Conservation (phyloP, 1,284 basidiomycete genomes). For the Porphyrellus sp. region DNA sequence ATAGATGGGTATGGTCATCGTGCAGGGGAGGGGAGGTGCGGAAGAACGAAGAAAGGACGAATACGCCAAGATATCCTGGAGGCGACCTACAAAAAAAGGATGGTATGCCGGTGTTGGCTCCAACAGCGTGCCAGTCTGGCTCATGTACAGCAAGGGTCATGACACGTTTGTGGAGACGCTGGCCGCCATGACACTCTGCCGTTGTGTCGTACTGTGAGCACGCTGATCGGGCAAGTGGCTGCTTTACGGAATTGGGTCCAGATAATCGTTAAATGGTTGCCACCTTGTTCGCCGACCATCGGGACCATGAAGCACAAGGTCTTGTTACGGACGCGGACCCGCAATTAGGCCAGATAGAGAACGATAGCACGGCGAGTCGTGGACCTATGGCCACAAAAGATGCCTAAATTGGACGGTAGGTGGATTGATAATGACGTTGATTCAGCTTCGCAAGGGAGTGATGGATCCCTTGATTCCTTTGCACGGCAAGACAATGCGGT, state of each 20-base stretch:
- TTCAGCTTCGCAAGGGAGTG: conserved; percentile 19
- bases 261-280: conserved; percentile 8
- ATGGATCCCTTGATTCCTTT: conserved; percentile 10
- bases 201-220: conserved; percentile 13
- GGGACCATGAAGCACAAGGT: background rate
- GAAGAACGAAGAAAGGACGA: background rate
- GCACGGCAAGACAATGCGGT: conserved; percentile 26
- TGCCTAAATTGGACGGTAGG: conserved; percentile 4
- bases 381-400: background rate
- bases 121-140: conserved; percentile 6
- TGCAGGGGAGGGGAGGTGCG: no score
- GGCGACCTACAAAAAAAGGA: conserved; percentile 4
- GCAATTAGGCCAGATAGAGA: background rate
- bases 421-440: conserved; percentile 21
- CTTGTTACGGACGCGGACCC: background rate
- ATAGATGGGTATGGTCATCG: conserved; percentile 27
- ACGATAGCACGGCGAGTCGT: background rate
- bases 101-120: background rate
- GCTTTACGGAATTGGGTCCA: conserved; percentile 6
- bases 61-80: conserved; percentile 4
- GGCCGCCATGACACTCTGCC: conserved; percentile 23
- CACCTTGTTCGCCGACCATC: background rate
- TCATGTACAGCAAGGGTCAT: conserved; percentile 32
- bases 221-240: conserved; percentile 11
- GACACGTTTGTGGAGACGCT: conserved; percentile 29